Percentiles rank a stretch among this genome's conserved stretches.
Conservation (phyloP, 768 basidiomycete species). For the Naematelia encephala region DNA sequence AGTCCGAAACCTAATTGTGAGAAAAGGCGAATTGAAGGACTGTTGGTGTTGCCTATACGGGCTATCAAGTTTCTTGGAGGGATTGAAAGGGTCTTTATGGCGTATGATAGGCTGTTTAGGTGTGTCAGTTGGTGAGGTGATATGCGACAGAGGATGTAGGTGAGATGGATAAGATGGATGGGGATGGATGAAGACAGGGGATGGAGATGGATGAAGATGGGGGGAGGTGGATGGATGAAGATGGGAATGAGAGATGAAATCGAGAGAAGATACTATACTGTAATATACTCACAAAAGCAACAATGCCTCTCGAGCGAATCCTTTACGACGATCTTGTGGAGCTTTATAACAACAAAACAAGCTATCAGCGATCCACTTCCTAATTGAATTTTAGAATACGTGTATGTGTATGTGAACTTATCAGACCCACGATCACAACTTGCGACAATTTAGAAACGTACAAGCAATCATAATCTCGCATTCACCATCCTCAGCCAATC, state of each 20-base stretch:
- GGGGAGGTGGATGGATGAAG: background rate
- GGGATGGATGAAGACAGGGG: too few relatives aligned
- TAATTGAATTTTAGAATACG: too few relatives aligned
- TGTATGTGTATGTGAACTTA: too few relatives aligned
- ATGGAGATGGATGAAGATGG: background rate
- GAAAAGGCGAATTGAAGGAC: conserved; percentile 69
- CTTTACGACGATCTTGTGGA: conserved; percentile 62
- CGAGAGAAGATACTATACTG: too few relatives aligned
- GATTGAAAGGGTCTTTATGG: conserved; percentile 44
- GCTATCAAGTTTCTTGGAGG: conserved; percentile 59
- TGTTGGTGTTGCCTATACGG: conserved; percentile 68
- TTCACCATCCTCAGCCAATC: conserved; percentile 65
- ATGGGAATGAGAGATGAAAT: background rate
- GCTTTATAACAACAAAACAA: too few relatives aligned
- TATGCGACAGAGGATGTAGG: too few relatives aligned
- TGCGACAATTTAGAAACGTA: conserved; percentile 45
- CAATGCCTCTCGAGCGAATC: conserved; percentile 50
- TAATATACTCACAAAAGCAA: conserved; percentile 33
- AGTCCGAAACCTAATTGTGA: conserved; percentile 69
- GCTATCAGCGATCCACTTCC: too few relatives aligned
- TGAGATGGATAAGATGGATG: too few relatives aligned
- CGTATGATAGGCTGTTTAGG: conserved; percentile 55
- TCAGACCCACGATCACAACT: too few relatives aligned
- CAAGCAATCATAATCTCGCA: conserved; percentile 92
- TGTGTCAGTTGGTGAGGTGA: conserved; percentile 41